Evolutionary conservation across 352 stramenopile species (phyloP).

Genomic region (Phytophthora kernoviae): DNA sequence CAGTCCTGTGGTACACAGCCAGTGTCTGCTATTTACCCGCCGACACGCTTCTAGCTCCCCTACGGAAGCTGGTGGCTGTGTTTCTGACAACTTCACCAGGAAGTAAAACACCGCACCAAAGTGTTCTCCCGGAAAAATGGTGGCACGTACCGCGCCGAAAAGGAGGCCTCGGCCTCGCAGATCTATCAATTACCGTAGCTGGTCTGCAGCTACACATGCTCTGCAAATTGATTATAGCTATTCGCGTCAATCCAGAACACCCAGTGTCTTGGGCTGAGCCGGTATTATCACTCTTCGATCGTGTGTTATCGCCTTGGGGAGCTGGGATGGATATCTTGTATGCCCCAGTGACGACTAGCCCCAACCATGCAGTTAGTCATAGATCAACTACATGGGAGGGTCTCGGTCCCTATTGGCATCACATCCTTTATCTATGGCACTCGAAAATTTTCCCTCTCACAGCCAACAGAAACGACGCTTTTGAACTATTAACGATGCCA

Average conservation of each 20-base stretch:
- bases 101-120: too few relatives aligned
- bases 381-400: not conserved
- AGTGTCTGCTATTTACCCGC: not conserved
- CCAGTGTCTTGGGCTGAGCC: not conserved
- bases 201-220: not conserved
- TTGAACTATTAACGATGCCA: too few relatives aligned
- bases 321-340: not conserved
- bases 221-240: not conserved
- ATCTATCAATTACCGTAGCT: not conserved
- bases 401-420: not conserved
- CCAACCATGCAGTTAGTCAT: not conserved
- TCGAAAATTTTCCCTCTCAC: not conserved
- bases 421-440: not conserved
- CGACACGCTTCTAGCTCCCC: not conserved
- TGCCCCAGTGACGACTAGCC: not conserved
- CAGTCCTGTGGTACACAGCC: conserved; percentile 2
- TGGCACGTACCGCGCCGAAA: not conserved
- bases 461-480: too few relatives aligned
- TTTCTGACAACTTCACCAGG: too few relatives aligned
- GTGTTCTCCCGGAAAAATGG: not conserved
- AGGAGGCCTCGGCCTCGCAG: not conserved
- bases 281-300: not conserved
- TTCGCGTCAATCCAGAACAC: too few relatives aligned
- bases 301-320: not conserved
- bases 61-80: too few relatives aligned